Evolutionary conservation across 768 basidiomycete species (phyloP), one percentile per base, ranked within the genome.

Genomic region (Phylloporus arenicola): DNA sequence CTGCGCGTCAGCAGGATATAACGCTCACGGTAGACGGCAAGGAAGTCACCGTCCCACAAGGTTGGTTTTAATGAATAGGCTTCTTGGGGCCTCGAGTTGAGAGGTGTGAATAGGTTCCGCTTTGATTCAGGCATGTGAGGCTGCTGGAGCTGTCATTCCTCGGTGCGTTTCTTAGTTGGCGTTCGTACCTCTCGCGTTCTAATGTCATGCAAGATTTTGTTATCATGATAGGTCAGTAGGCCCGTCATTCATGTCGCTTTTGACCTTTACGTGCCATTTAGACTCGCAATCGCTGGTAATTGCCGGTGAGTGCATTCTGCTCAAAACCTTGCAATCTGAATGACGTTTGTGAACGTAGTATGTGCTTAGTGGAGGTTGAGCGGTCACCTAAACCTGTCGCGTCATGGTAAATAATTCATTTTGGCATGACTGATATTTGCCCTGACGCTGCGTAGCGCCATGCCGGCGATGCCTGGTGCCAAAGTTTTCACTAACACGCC

Each of bases 351-450:
- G 50, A 13, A 33, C 31, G 5, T 55, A 91, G 94, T 59, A 99
- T 99, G 96, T 99, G 96, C 71, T 74, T 99, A 44, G 96, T 99
- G 34, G 96, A 99, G 72, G 95, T 99, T 45, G 91, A 92, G 68
- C 80, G 91, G 53, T 91, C 92, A 51, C 92, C 92, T 41, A 95
- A 95, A 73, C 93, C 92, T 19, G 84, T 95, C 30, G 92, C 93
- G 48, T 94, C 94, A 46, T 94, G 93, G 89, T 89, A 60, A 53
- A 75, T n/a, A 12, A 22, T 6, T 50, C 6, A 24, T 27, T 27
- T 34, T 12, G 7, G 47, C 30, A 42, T 30, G 17, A 40, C 35
- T 20, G 9, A 16, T 45, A 7, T 2, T 11, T 17, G 6, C 52
- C 16, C 30, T 57, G 19, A 57, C 30, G 8, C 13, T 45, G 37